Evolutionary conservation across 2,329 filamentous ascomycete species (phyloP), one percentile per base, ranked within the genome.

Genomic region (Aspergillus vadensis): DNA sequence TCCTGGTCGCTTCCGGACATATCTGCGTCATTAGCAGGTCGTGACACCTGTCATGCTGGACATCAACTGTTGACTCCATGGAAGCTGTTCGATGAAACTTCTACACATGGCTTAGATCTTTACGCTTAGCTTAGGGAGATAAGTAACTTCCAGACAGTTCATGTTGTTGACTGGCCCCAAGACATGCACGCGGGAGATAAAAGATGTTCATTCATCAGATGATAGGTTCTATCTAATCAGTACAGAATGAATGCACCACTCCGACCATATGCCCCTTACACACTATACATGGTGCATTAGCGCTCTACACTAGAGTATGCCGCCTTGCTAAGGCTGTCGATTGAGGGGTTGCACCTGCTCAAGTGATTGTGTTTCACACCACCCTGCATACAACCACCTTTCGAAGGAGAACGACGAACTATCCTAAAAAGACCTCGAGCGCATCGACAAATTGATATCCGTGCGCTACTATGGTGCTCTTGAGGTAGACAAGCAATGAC

Each of bases 41-140:
- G 25, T 49, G 44, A 49, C 44, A 49, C 44, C 44, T 49, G 44
- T 49, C 44, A 49, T 49, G 44, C 44, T 25, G 43, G 14, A 15
- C 10, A 25, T 14, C 19, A 21, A 21, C 19, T 47, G 19, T 47
- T 21, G 23, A 23, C 21, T 15, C 44, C 21, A 49, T 30, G 5
- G 14, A 17, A 30, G 44, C 21, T n/a, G 44, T 36, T 12, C 5
- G 21, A 12, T 30, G 6, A 15, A 27, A 3, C 1, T n/a, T 27
- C 44, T 27, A 15, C 44, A 49, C 15, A 30, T 30, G 23, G 44
- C 3, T 23, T 15, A 49, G 44, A 19, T n/a, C 5, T 23, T 3
- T 14, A n/a, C 10, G 15, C 9, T 30, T n/a, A 17, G 21, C 19
- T 44, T 21, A 21, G 2, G 5, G 23, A 44, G 6, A 44, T 44